Base-by-base conservation (phyloP, 2,329 filamentous ascomycete genomes). In the Claviceps citrina region DNA sequence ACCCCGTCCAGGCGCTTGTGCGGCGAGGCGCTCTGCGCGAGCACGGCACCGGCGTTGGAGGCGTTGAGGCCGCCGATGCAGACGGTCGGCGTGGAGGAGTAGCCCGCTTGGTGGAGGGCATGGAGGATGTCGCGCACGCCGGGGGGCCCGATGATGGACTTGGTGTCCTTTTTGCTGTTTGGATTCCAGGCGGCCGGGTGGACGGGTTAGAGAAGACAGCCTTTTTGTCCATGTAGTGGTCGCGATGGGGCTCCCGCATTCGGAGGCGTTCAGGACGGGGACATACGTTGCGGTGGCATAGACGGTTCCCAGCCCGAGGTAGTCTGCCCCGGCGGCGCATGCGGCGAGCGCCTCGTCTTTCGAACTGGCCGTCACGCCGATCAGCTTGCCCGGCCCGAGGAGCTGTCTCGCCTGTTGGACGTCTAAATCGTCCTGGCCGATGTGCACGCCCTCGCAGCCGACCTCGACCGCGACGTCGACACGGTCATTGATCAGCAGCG, bases 401-500 rank as follows among this genome's bases (percentile, higher is more conserved):
- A 95, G 60, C 18, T 63, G 67, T 43, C 84, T 80, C 2, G 86
- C 87, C 30, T 59, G 45, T 3, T 38, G 25, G 2, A 40, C 15
- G 5, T 32, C 45, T 44, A 94, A 79, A 58, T 96, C 89, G 70
- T 95, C 87, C 64, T 96, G 89, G 6, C 91, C 91, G 37, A 96
- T 73, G 58, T 96, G 91, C 7, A 94, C 85, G 34, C 91, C 91
- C 63, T 95, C 89, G 42, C 84, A 91, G 10, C 78, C 83, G 32
- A 87, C 73, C 12, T 85, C 86, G 15, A 85, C 69, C 7, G 86
- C 87, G 20, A 96, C 84, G 56, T 94, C 87, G 5, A 95, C 73
- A 10, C 87, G 77, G 57, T 96, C 91, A 56, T 96, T 96, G 65
- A 96, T 86, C 40, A 96, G 66, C 42, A 96, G 70, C 24, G 89